These are phyloP conservation scores for Penicillium sp. DNA, from an alignment of 2,329 filamentous ascomycete genomes.

Conservation along the genomic window DNA sequence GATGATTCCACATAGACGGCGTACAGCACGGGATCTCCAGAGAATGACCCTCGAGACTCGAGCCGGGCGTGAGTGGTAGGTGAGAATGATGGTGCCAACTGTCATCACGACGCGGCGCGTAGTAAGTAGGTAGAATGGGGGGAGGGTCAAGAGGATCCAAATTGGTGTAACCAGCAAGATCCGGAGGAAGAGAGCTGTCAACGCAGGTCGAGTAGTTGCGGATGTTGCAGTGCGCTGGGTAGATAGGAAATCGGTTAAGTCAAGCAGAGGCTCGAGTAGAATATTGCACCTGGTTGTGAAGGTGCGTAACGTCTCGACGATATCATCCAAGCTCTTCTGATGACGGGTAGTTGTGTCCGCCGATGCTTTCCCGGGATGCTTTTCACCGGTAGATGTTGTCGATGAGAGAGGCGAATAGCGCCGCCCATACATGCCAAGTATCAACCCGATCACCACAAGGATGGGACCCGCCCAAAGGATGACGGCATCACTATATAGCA, in stretches of 20 bases:
- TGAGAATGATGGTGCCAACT: conserved; percentile 82
- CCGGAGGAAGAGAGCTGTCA: conserved; percentile 87
- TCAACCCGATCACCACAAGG: conserved; percentile 76
- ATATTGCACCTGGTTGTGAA: conserved; percentile 93
- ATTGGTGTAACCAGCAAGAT: conserved; percentile 86
- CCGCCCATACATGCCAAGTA: conserved; percentile 88
- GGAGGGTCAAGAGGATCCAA: conserved; percentile 82
- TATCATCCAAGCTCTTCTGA: conserved; percentile 95
- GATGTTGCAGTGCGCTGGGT: conserved; percentile 89
- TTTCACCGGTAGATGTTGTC: conserved; percentile 74
- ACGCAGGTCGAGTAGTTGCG: conserved; percentile 84
- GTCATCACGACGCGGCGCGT: conserved; percentile 82
- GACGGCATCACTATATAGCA: conserved; percentile 84
- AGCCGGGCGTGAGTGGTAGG: conserved; percentile 89
- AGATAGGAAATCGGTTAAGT: conserved; percentile 89
- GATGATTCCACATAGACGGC: conserved; percentile 69
- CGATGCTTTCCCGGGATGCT: conserved; percentile 54
- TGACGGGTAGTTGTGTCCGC: conserved; percentile 73
- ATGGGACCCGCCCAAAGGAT: conserved; percentile 82
- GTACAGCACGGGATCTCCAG: conserved; percentile 81
- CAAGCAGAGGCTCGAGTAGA: conserved; percentile 83
- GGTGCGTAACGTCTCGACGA: conserved; percentile 88
- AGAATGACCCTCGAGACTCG: conserved; percentile 83
- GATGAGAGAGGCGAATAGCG: conserved; percentile 89
- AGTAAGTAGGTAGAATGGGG: conserved; percentile 83